Conservation (phyloP, 495 filamentous ascomycete species). For the Xylaria telfairii region DNA sequence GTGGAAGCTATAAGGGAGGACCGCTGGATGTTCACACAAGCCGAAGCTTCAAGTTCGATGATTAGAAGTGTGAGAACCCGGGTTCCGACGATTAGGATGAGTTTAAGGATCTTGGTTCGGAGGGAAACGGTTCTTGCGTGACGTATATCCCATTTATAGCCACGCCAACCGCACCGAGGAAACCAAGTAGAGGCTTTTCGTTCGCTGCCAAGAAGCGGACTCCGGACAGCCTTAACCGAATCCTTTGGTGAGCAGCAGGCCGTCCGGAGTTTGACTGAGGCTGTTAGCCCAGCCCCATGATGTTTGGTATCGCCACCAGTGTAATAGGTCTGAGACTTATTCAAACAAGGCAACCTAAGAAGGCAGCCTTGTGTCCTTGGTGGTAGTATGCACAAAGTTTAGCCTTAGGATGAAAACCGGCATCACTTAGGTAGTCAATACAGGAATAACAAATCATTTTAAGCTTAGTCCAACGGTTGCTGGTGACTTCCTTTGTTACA, state of each 20-base stretch:
- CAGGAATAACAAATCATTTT: background rate
- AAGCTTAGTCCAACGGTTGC: background rate
- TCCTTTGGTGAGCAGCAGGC: slow-evolving; percentile 5
- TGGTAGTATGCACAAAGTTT: slow-evolving; percentile 21
- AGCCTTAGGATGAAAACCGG: slow-evolving; percentile 19
- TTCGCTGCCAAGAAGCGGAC: background rate
- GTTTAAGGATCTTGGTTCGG: background rate
- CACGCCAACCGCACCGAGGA: slow-evolving; percentile 10
- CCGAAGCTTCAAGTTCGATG: slow-evolving; percentile 86
- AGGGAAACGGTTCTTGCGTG: background rate
- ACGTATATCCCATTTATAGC: background rate
- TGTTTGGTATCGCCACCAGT: background rate
- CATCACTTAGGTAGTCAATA: slow-evolving; percentile 24
- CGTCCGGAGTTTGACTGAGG: background rate
- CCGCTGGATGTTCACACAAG: slow-evolving; percentile 75
- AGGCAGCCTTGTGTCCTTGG: slow-evolving; percentile 20
- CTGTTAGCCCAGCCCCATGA: background rate
- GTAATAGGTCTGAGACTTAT: background rate
- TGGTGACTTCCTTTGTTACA: no score
- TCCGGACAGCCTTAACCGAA: background rate
- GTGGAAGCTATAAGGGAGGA: slow-evolving; percentile 86
- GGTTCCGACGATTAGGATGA: slow-evolving; percentile 18
- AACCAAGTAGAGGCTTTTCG: background rate
- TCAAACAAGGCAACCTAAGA: background rate
- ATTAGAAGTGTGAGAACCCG: slow-evolving; percentile 52